Base-by-base conservation (phyloP, 331 rosid species). In the Quercus lobata region DNA sequence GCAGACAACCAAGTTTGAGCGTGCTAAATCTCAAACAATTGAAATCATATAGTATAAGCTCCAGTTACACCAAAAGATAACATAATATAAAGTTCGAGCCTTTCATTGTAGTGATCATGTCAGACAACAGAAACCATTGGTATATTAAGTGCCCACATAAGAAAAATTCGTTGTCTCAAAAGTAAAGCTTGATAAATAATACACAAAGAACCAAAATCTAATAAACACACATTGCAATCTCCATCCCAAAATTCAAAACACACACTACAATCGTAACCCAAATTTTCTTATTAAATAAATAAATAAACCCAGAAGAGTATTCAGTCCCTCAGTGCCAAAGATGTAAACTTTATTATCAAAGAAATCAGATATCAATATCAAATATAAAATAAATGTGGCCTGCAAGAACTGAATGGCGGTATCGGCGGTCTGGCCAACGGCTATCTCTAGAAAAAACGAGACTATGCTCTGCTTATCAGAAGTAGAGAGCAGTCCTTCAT, bases 371-470 rank as follows among this genome's bases (percentile, higher is more conserved):
- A 7, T 7, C 44, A 37, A 37, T 7, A 32, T 58, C 53, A 14
- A 27, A 6, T 37, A 66, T 37, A 37, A 37, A 37, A 37, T 37
- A 7, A 1, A 37, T 4, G 1, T 56, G 18, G 93, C 99, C 98
- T 93, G 93, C 62, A 96, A 83, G 77, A 96, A 93, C 84, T 89
- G 94, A 21, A 83, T 82, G 12, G 99, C 98, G 24, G 96, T 96
- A 8, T 92, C 98, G 16, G 92, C 87, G 29, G 93, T 83, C 57
- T 96, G 98, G 1, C 97, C 99, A 22, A 85, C 96, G 71, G 97
- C 96, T 76, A 96, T 89, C 91, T 96, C 99, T 10, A 93, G 81
- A 72, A 96, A 96, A 58, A 93, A 87, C 21, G 92, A 79, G 72
- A 96, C 90, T 92, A 89, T 81, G 75, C 78, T 86, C 87, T 90